Percentiles rank a stretch among this genome's conserved stretches.
These are phyloP conservation scores for Thielaviopsis musarum DNA, from an alignment of 2,329 filamentous ascomycete genomes.

Conservation along the genomic window DNA sequence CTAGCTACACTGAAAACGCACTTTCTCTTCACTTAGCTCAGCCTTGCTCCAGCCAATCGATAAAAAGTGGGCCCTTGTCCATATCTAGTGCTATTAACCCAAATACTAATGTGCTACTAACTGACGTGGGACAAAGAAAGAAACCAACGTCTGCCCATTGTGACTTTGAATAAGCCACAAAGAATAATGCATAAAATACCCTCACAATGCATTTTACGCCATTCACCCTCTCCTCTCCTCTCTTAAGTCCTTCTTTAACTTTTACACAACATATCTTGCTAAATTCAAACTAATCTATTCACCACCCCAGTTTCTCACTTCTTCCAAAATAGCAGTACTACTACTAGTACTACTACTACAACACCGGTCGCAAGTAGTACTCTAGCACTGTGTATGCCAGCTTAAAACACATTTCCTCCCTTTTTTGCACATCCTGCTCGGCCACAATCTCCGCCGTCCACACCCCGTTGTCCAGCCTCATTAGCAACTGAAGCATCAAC, in stretches of 20 bases:
- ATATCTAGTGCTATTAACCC: too few relatives aligned
- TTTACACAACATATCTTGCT: not conserved
- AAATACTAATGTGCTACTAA: too few relatives aligned
- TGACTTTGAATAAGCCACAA: not conserved
- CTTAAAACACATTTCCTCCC: slow-evolving; percentile 23
- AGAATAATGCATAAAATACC: not conserved
- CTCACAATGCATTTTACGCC: not conserved
- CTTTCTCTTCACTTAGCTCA: too few relatives aligned
- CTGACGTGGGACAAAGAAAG: not conserved
- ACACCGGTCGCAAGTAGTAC: slow-evolving; percentile 32
- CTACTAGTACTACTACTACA: slow-evolving; percentile 20
- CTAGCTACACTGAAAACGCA: too few relatives aligned
- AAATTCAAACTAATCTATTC: not conserved
- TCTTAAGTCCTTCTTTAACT: not conserved
- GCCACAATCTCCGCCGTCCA: slow-evolving; percentile 22
- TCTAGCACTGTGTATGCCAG: slow-evolving; percentile 38
- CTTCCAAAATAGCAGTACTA: too few relatives aligned
- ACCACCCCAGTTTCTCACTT: not conserved
- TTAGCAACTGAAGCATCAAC: slow-evolving; percentile 32
- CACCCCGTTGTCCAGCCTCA: slow-evolving; percentile 29
- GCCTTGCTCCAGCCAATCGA: too few relatives aligned
- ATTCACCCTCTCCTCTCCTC: not conserved
- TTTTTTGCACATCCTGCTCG: slow-evolving; percentile 14
- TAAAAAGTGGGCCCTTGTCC: too few relatives aligned
- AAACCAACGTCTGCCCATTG: not conserved